Evolutionary conservation across 176 grass and related monocot genomes (phyloP), one percentile per base, ranked within the genome.

Genomic region (Microstegium vimineum): DNA sequence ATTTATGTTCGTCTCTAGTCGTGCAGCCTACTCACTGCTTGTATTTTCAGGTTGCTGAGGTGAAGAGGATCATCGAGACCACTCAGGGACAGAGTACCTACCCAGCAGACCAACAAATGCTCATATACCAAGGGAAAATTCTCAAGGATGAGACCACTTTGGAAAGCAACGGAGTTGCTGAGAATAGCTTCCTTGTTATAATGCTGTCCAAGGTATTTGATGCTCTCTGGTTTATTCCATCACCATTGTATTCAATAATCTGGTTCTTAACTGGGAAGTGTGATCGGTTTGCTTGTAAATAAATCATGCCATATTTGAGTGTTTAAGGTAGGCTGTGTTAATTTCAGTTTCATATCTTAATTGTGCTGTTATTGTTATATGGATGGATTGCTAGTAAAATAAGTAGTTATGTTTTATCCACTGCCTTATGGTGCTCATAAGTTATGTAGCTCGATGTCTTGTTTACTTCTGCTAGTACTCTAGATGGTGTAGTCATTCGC

Each of bases 141-240:
- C 89, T 99, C 49, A 99, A 99, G 91, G 97, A 99, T 82, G 93
- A 99, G 52, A 99, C 93, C 65, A 94, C 97, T 20, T 52, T 99
- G 64, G 93, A 90, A 54, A 67, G 87, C 51, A 95, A 99, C 70
- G 95, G 90, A 66, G 93, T 99, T 85, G 89, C 62, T 1, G 97
- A 99, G 69, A 90, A 88, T 80, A 91, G 80, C 84, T 99, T 99
- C 82, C 68, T 99, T 65, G 97, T 99, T 78, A 86, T 99, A 76
- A 99, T 99, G 97, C 63, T 99, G 37, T 90, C 90, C 28, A 99
- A 99, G 97, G 97, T 99, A 94, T 75, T 34, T 61, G 18, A 65
- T 60, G 31, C 9, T 61, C 47, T 78, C 47, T 74, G 5, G 45
- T 30, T 69, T 69, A 18, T 23, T 70, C 37, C 8, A 9, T 9